Conservation (phyloP, 768 basidiomycete genomes). For the Nidularia pulvinata region DNA sequence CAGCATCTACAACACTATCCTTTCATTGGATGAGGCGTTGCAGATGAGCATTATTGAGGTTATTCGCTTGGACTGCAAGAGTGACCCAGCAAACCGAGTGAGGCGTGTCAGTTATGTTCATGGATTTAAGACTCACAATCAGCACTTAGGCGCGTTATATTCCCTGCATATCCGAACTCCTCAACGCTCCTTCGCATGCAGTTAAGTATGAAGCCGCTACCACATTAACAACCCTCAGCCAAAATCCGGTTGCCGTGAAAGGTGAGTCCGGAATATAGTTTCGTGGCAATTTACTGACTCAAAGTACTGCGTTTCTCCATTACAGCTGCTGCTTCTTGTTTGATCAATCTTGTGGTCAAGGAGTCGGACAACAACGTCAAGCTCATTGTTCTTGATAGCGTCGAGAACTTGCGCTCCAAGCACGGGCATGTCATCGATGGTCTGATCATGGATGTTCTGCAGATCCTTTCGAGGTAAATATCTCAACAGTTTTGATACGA, state of each 20-base stretch:
- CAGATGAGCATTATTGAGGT: conserved; percentile 98
- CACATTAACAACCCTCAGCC: conserved; percentile 90
- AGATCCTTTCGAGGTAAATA: conserved; percentile 76
- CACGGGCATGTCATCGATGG: conserved; percentile 90
- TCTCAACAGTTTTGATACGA: not conserved
- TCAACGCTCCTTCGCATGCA: conserved; percentile 87
- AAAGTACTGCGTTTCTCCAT: too few species aligned
- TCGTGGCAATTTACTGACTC: too few species aligned
- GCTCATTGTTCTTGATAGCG: conserved; percentile 91
- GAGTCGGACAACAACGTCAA: conserved; percentile 99
- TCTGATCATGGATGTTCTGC: conserved; percentile 94
- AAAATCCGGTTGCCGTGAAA: conserved; percentile 96
- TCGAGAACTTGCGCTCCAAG: conserved; percentile 78
- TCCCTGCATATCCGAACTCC: conserved; percentile 88
- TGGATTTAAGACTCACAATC: conserved; percentile 4
- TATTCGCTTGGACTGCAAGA: conserved; percentile 86
- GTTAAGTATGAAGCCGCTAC: conserved; percentile 99
- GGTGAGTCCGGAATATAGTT: too few species aligned
- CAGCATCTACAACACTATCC: conserved; percentile 82
- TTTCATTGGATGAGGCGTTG: conserved; percentile 84
- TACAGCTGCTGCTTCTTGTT: conserved; percentile 83
- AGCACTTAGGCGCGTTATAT: conserved; percentile 92
- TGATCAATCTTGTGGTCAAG: conserved; percentile 89
- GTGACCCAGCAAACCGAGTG: conserved; percentile 81
- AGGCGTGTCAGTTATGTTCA: conserved; percentile 20